phyloP scores from a whole-genome alignment of 2,329 filamentous ascomycete species.

The Fonsecaea nubica region DNA sequence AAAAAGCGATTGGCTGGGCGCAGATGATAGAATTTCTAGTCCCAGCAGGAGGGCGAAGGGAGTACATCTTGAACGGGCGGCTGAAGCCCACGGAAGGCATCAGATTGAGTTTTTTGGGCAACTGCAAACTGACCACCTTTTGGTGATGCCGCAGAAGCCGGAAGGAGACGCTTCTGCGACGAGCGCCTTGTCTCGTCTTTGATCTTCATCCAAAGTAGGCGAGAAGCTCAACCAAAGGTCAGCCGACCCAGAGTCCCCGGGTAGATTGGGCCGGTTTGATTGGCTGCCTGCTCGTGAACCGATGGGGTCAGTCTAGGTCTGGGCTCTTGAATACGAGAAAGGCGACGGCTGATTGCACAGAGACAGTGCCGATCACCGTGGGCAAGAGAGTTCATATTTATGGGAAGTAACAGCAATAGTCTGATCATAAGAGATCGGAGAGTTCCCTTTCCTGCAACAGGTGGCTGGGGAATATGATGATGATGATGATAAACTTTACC shows the following conservation, averaged over 20 bases:
- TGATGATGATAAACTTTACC: background rate
- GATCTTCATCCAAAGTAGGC: background rate
- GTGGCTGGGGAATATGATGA: background rate
- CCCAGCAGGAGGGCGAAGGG: background rate
- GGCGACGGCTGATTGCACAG: background rate
- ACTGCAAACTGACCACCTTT: background rate
- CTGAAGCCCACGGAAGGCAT: background rate
- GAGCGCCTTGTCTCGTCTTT: background rate
- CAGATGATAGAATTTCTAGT: background rate
- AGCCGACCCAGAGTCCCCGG: background rate
- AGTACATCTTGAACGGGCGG: background rate
- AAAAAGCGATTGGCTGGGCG: background rate
- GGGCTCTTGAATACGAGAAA: constrained; percentile 2
- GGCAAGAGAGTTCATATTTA: background rate
- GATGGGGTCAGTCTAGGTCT: background rate
- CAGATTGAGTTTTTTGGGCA: background rate
- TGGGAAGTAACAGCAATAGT: background rate
- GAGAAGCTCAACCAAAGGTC: background rate
- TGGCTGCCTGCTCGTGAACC: background rate
- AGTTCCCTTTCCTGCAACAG: background rate
- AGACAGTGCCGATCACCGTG: background rate
- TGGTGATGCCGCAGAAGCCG: background rate
- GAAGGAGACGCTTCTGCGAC: background rate
- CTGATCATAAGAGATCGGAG: background rate
- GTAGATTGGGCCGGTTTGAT: background rate